Conservation (phyloP, 2,329 filamentous ascomycete genomes). For the Aspergillus fumigatiaffinis region DNA sequence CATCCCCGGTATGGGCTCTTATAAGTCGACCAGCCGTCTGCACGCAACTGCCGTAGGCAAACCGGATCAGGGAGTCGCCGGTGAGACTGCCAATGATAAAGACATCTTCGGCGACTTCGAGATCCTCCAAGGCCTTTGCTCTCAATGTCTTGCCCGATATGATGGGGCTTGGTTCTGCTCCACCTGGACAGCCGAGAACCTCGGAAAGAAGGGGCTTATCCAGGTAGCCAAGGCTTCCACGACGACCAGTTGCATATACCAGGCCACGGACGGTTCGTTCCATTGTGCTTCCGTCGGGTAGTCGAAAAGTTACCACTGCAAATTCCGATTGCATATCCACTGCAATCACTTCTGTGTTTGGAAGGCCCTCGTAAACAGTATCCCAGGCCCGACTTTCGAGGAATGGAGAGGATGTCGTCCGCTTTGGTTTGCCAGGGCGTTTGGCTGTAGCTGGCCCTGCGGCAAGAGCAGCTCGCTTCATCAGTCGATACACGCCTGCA, state of each 20-base stretch:
- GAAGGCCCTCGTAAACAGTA: conserved; percentile 51
- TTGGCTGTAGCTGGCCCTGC: conserved; percentile 15
- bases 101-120: conserved; percentile 51
- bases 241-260: conserved; percentile 54
- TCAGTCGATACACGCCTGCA: conserved; percentile 55
- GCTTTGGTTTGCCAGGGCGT: conserved; percentile 24
- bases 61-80: conserved; percentile 58
- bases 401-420: conserved; percentile 43
- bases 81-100: conserved; percentile 58
- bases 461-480: conserved; percentile 50
- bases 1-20: conserved; percentile 14
- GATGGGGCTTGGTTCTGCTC: conserved; percentile 21
- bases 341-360: conserved; percentile 49
- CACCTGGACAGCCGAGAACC: conserved; percentile 34
- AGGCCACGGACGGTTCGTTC: conserved; percentile 47
- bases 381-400: conserved; percentile 49
- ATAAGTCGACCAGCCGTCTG: conserved; percentile 54
- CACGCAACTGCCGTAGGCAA: conserved; percentile 57
- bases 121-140: conserved; percentile 47
- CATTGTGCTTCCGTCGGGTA: conserved; percentile 41
- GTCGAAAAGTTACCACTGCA: conserved; percentile 43
- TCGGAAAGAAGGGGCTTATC: conserved; percentile 45
- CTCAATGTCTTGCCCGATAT: conserved; percentile 54
- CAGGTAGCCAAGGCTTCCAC: conserved; percentile 53
- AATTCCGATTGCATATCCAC: conserved; percentile 29